Evolutionary conservation across 2,329 filamentous ascomycete genomes (phyloP), one percentile per base, ranked within the genome.

Genomic region (Aureobasidium vineae): DNA sequence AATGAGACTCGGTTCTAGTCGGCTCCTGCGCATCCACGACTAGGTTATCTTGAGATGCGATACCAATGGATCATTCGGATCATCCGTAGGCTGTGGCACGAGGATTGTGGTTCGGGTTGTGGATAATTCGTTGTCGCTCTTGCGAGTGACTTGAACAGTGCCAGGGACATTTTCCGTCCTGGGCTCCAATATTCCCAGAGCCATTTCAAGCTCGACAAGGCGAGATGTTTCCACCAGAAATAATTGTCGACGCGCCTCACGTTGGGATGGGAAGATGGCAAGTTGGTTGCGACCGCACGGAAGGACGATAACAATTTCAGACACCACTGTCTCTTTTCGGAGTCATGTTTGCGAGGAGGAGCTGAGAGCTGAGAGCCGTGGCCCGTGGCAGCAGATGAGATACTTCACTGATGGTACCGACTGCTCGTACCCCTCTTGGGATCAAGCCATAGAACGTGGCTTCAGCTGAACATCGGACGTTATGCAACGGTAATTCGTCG

Each of bases 71-170:
- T 97, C 93, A 75, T 96, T 94, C 4, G 91, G 91, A 75, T 96
- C 91, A 77, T 96, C 90, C 69, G 89, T 93, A 2, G 94, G 94
- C 74, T 97, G 94, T 5, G 94, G 94, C 5, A 96, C 89, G 38
- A 97, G 85, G 71, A 97, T 90, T 19, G 69, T 70, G 16, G 67
- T 68, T 43, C 70, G 56, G 36, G 69, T 68, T 41, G 45, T 41
- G 31, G 67, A 59, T 15, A 64, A 66, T 38, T 66, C 68, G n/a
- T 70, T 70, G 11, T 71, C 65, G n/a, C 65, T 41, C 31, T 72
- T 65, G 66, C 76, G 70, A 67, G 77, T 78, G 43, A 78, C 80
- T 75, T 60, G 21, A 23, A 66, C 38, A 40, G 60, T 52, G 45
- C 90, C 91, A 68, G 91, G 91, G 68, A 94, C 90, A 76, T 90